Evolutionary conservation across 495 filamentous ascomycete genomes (phyloP).

Genomic region (Daldinia childiae): DNA sequence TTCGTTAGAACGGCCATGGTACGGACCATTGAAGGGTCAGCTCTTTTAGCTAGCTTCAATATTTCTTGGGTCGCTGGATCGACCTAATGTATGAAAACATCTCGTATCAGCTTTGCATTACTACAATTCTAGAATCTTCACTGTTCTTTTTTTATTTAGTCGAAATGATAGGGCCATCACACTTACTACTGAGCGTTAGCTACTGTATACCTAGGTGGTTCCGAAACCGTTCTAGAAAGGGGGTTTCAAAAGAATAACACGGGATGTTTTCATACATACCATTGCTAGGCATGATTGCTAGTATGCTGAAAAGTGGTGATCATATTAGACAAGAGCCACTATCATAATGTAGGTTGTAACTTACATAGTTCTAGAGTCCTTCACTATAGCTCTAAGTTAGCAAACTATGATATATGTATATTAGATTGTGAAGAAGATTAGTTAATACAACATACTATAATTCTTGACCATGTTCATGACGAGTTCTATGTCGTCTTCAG

Average conservation of each 20-base stretch:
- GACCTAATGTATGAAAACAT: no score
- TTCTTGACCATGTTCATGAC: constrained; percentile 63
- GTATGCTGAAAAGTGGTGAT: constrained; percentile 50
- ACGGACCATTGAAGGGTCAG: constrained; percentile 57
- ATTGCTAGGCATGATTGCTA: constrained; percentile 66
- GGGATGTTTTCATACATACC: no score
- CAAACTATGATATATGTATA: no score
- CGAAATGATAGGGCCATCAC: no score
- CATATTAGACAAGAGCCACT: constrained; percentile 8
- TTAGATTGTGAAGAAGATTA: no score
- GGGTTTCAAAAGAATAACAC: no score
- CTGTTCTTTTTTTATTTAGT: no score
- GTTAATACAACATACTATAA: constrained; percentile 56
- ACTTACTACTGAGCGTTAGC: no score
- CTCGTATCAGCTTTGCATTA: no score
- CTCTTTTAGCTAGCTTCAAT: constrained; percentile 59
- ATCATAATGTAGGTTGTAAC: background rate
- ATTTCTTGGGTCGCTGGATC: constrained; percentile 70
- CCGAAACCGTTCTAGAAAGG: no score
- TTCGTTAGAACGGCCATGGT: constrained; percentile 69
- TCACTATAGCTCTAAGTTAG: constrained; percentile 29
- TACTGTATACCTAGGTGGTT: no score
- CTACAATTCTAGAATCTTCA: no score
- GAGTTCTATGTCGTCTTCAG: constrained; percentile 57
- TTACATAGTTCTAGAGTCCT: constrained; percentile 43